phyloP scores from a whole-genome alignment of 2,329 filamentous ascomycete species.

The Dactylella cylindrospora region DNA sequence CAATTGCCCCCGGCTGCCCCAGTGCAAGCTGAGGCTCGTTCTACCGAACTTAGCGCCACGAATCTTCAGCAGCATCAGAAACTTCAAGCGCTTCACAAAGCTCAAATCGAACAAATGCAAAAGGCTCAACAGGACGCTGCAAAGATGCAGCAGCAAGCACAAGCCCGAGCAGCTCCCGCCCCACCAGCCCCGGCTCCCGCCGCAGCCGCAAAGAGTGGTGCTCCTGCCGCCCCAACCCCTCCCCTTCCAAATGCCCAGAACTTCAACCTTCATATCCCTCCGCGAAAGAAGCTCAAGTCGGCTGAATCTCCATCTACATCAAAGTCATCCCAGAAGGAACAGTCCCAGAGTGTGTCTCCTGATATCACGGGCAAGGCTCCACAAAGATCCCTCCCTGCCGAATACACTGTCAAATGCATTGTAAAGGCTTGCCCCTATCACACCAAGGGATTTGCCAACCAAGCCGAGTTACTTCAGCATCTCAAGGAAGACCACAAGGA shows the following conservation, averaged over 20 bases:
- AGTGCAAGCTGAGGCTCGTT: constrained; percentile 11
- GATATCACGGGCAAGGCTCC: no score
- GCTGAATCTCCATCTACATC: constrained; percentile 26
- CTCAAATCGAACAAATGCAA: no score
- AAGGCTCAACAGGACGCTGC: neutral
- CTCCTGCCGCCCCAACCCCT: constrained; percentile 34
- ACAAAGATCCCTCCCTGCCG: constrained; percentile 11
- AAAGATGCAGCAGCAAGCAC: neutral
- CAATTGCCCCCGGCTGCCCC: neutral
- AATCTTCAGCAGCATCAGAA: neutral
- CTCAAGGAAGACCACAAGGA: constrained; percentile 36
- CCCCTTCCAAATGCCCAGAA: constrained; percentile 18
- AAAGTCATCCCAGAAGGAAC: constrained; percentile 21
- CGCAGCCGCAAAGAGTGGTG: constrained; percentile 14
- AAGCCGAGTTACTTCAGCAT: constrained; percentile 27
- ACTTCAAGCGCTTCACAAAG: no score
- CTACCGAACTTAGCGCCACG: neutral
- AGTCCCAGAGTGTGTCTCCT: no score
- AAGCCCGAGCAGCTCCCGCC: neutral
- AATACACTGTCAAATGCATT: constrained; percentile 27
- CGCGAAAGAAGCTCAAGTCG: constrained; percentile 29
- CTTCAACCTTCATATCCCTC: constrained; percentile 30
- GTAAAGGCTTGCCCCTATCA: constrained; percentile 34
- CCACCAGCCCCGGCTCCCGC: neutral
- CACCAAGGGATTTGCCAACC: constrained; percentile 25